Evolutionary conservation across 331 rosid genomes (phyloP).

Genomic region (Malus hybrid): DNA sequence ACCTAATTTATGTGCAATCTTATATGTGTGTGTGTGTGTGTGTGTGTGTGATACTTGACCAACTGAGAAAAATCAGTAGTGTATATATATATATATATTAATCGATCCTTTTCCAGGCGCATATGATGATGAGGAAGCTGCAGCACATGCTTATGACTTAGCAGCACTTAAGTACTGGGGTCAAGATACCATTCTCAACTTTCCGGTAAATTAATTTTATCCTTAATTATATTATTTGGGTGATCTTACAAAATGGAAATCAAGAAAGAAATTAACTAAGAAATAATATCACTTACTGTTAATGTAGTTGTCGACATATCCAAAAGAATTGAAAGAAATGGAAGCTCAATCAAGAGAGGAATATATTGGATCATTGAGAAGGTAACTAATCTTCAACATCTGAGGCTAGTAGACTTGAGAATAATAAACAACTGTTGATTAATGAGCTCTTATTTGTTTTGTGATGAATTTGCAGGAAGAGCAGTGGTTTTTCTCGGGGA

Average conservation of each 20-base stretch:
- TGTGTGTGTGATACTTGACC: too few species aligned
- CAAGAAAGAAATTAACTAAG: not conserved
- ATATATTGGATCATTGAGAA: slow-evolving; percentile 39
- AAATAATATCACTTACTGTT: not conserved
- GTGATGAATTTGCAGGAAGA: slow-evolving; percentile 23
- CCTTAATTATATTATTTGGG: not conserved
- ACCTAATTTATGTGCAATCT: not conserved
- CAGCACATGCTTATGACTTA: slow-evolving; percentile 43
- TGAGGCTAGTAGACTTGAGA: not conserved
- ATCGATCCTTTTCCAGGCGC: slow-evolving; percentile 18
- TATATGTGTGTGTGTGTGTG: too few species aligned
- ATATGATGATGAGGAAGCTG: slow-evolving; percentile 39
- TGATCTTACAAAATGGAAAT: not conserved
- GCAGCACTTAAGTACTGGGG: slow-evolving; percentile 47
- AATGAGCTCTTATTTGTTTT: not conserved
- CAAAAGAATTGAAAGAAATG: slow-evolving; percentile 31
- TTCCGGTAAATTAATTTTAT: slow-evolving; percentile 16
- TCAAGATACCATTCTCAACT: slow-evolving; percentile 40
- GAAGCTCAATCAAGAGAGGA: slow-evolving; percentile 41
- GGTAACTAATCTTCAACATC: slow-evolving; percentile 5
- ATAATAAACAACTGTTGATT: not conserved
- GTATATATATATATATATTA: too few species aligned
- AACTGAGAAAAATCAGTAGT: not conserved
- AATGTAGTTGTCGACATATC: slow-evolving; percentile 21
- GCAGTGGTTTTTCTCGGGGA: slow-evolving; percentile 44